Evolutionary conservation across 2,329 filamentous ascomycete species (phyloP).

Genomic region (Apiospora marii): DNA sequence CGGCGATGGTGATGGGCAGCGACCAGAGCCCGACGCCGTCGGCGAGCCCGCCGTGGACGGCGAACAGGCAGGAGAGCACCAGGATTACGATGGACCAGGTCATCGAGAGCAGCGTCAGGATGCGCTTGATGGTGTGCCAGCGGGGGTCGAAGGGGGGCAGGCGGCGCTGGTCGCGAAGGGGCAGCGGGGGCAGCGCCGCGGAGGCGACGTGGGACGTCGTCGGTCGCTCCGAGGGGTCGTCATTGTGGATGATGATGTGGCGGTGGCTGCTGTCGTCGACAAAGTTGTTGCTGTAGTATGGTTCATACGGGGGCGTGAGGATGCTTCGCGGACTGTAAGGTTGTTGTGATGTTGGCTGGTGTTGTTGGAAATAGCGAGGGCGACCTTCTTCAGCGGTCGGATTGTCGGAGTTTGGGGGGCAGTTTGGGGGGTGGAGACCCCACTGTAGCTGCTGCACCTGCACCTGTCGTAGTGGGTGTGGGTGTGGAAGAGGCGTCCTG

Average conservation of each 20-base stretch:
- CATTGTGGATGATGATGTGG: neutral
- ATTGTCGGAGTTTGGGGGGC: neutral
- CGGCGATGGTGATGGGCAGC: conserved; percentile 35
- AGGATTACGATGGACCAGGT: conserved; percentile 37
- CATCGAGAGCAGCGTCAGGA: conserved; percentile 34
- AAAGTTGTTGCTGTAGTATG: neutral
- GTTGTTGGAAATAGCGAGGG: neutral
- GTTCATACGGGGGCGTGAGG: neutral
- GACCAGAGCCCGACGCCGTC: conserved; percentile 29
- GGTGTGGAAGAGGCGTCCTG: neutral
- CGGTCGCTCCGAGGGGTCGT: neutral
- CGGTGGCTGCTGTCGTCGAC: conserved; percentile 20
- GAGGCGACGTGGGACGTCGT: neutral
- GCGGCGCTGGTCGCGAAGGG: neutral
- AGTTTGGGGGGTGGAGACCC: neutral
- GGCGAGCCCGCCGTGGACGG: conserved; percentile 26
- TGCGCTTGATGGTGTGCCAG: conserved; percentile 37
- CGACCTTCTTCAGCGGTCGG: neutral
- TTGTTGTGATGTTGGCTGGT: neutral
- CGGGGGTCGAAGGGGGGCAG: conserved; percentile 34
- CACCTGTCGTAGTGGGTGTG: too few relatives aligned
- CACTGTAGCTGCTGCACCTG: conserved; percentile 15
- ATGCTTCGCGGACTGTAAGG: neutral
- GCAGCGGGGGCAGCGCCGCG: neutral
- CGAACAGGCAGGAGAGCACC: conserved; percentile 34